Evolutionary conservation across 257 asterid species (phyloP).

Genomic region (Cruciata laevipes): DNA sequence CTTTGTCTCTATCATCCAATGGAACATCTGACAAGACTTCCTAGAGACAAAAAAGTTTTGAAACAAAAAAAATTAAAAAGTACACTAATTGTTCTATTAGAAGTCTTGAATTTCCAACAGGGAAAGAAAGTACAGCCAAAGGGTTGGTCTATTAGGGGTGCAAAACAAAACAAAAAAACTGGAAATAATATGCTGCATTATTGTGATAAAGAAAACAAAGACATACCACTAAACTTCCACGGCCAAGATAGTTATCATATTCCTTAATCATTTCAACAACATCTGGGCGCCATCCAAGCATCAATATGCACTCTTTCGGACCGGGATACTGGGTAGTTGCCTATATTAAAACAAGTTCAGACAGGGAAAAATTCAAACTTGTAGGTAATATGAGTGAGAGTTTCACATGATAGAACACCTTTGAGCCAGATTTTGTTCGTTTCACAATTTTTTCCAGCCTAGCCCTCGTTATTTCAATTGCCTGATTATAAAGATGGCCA

Average conservation of each 20-base stretch:
- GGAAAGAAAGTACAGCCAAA: background rate
- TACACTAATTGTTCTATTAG: background rate
- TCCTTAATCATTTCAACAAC: slow-evolving; percentile 84
- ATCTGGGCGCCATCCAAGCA: slow-evolving; percentile 94
- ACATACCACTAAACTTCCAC: slow-evolving; percentile 80
- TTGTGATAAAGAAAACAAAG: slow-evolving; percentile 6
- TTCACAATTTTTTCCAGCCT: slow-evolving; percentile 63
- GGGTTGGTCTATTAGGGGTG: background rate
- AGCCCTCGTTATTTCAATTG: slow-evolving; percentile 42
- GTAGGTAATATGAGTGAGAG: slow-evolving; percentile 10
- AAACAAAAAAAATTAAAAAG: background rate
- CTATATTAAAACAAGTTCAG: slow-evolving; percentile 35
- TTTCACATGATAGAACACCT: slow-evolving; percentile 39
- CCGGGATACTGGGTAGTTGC: slow-evolving; percentile 63
- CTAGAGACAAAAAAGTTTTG: slow-evolving; percentile 33
- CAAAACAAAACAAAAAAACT: background rate
- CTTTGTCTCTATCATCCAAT: slow-evolving; percentile 62
- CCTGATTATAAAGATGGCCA: slow-evolving; percentile 26
- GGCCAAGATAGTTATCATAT: slow-evolving; percentile 90
- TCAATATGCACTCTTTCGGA: slow-evolving; percentile 72
- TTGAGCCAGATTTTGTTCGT: slow-evolving; percentile 72
- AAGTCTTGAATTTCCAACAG: background rate
- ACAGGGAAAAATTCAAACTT: slow-evolving; percentile 5
- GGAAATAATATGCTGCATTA: background rate
- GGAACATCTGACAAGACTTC: slow-evolving; percentile 94